Base-by-base conservation (phyloP, 495 filamentous ascomycete genomes). In the Pseudomonodictys pantanalensis region DNA sequence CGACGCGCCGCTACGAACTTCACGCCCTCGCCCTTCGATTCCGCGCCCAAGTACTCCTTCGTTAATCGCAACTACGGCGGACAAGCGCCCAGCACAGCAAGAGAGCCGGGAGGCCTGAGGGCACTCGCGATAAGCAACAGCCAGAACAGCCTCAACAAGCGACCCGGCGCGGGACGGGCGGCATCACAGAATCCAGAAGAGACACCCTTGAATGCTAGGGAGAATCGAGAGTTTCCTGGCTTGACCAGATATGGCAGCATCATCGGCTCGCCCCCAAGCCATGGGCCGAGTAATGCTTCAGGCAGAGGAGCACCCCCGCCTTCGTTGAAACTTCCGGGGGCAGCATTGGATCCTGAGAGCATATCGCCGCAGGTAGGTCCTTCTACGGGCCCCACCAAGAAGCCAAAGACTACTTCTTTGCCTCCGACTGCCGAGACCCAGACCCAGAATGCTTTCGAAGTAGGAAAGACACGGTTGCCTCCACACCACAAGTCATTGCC, bases 241-340 rank as follows among this genome's bases (percentile, higher is more conserved):
- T 72, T 72, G 32, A 71, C 72, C 20, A 69, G 72, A 54, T 95
- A 93, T 81, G 90, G 90, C 18, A 92, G 89, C 70, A 88, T 95
- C 49, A 73, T 85, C 3, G 77, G 81, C 2, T 83, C 85, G 11
- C 86, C 87, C 0, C 83, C 84, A n/a, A 55, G 47, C 17, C 33
- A 59, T 8, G n/a, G 10, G 25, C 29, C 2, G 60, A 64, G 23
- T 52, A 62, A 6, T 49, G 56, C 12, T 62, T 32, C 18, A 28
- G 47, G 51, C 20, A 45, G 57, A 15, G 68, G 63, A 23, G 74
- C 74, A 22, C 75, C 77, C 28, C 70, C 74, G n/a, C 79, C 75
- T 18, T 78, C 72, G 1, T 77, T 86, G 4, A 81, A 87, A 62
- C 79, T 96, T 11, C 91, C 91, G 0, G 88, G 80, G 46, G 88